These are phyloP conservation scores for Saturnispora silvae DNA, from an alignment of 805 yeast species.

Conservation along the genomic window DNA sequence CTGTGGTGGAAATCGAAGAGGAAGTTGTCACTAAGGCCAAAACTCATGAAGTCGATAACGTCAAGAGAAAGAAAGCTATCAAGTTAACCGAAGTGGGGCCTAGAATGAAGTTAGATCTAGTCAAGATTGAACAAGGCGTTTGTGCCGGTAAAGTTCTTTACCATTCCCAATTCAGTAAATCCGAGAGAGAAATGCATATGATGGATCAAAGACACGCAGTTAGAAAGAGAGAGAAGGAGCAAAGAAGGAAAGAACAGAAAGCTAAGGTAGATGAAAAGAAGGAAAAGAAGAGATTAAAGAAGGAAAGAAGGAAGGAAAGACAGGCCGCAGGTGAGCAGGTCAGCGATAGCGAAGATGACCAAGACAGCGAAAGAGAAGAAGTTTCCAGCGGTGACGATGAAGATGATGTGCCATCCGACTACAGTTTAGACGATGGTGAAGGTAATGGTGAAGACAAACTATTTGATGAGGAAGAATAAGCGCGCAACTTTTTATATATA, in stretches of 20 bases:
- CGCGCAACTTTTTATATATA: not conserved
- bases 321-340: conserved; percentile 30
- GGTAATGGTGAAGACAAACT: conserved; percentile 17
- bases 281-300: conserved; percentile 63
- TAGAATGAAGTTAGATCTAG: conserved; percentile 59
- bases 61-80: conserved; percentile 64
- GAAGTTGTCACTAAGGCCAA: conserved; percentile 18
- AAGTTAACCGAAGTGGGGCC: conserved; percentile 92
- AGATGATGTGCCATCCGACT: conserved; percentile 18
- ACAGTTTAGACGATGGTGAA: conserved; percentile 15
- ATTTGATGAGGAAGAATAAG: conserved; percentile 19
- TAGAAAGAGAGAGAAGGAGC: conserved; percentile 50
- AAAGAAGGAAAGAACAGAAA: conserved; percentile 68
- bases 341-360: conserved; percentile 11
- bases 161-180: conserved; percentile 61
- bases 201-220: conserved; percentile 60
- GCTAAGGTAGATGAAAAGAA: conserved; percentile 68
- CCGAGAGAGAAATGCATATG: conserved; percentile 45
- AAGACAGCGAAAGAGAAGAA: conserved; percentile 22
- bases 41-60: conserved; percentile 12
- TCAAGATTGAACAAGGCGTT: conserved; percentile 87
- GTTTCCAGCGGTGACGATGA: conserved; percentile 11
- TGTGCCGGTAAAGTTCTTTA: conserved; percentile 83
- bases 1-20: conserved; percentile 49
- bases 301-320: conserved; percentile 43